phyloP scores from a whole-genome alignment of 2,329 filamentous ascomycete genomes.

The Ophiostoma tasmaniense region DNA sequence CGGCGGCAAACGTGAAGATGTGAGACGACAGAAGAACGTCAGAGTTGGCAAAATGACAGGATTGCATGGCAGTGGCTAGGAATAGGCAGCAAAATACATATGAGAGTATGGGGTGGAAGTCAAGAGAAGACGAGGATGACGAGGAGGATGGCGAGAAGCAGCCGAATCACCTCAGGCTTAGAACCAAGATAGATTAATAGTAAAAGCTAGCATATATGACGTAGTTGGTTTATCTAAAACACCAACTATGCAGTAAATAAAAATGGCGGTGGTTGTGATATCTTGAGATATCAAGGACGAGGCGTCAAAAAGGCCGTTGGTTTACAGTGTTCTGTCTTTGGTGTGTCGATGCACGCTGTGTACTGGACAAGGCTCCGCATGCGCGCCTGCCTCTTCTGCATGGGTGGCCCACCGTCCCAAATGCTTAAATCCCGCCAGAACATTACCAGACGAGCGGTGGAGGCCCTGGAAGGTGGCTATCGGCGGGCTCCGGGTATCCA shows the following conservation, averaged over 20 bases:
- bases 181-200: background rate
- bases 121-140: background rate
- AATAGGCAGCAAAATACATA: background rate
- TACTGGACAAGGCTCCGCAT: background rate
- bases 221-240: background rate
- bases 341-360: background rate
- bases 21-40: background rate
- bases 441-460: background rate
- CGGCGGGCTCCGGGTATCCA: constrained; percentile 24
- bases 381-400: constrained; percentile 7
- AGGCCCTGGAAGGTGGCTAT: constrained; percentile 18
- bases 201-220: background rate
- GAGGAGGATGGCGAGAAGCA: background rate
- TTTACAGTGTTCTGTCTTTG: background rate
- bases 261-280: background rate
- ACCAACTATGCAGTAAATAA: background rate
- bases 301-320: no score
- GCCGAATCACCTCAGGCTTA: background rate
- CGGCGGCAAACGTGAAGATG: background rate
- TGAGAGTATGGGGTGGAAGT: background rate
- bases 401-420: background rate
- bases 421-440: constrained; percentile 11
- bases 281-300: background rate
- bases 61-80: background rate
- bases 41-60: background rate